Conservation (phyloP, 2,329 filamentous ascomycete species). For the Calonectria montana region DNA sequence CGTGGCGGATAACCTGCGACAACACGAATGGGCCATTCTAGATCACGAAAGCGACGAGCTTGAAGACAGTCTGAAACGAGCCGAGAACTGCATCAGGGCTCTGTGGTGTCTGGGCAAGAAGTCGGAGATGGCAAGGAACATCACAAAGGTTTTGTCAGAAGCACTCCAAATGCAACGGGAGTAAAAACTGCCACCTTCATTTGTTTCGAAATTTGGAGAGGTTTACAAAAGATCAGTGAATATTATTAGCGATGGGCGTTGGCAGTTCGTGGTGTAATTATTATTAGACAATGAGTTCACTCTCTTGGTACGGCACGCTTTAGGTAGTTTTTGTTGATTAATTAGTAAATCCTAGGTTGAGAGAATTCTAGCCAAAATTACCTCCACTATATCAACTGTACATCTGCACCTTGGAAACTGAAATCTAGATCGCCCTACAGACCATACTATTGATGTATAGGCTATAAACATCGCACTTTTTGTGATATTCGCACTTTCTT, state of each 20-base stretch:
- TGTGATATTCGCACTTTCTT: no score
- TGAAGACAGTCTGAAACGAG: constrained; percentile 49
- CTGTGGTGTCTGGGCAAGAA: constrained; percentile 66
- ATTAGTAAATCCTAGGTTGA: no score
- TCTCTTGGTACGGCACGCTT: neutral
- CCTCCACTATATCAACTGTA: no score
- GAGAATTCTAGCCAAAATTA: no score
- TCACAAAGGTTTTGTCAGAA: constrained; percentile 32
- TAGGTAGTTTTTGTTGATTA: neutral
- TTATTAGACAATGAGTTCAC: neutral
- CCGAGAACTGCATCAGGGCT: constrained; percentile 61
- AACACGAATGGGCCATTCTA: constrained; percentile 33
- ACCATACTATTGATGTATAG: no score
- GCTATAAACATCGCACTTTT: no score
- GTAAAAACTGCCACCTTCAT: no score
- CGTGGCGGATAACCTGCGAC: constrained; percentile 35
- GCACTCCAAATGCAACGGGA: neutral
- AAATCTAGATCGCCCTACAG: no score
- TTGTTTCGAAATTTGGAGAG: no score
- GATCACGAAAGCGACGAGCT: constrained; percentile 38
- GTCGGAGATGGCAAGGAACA: constrained; percentile 56
- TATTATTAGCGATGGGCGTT: constrained; percentile 5
- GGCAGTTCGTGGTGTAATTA: neutral
- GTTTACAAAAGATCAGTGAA: neutral
- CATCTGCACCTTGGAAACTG: no score